Evolutionary conservation across 306 rosid genomes (phyloP).

Genomic region (Clitoria ternatea): DNA sequence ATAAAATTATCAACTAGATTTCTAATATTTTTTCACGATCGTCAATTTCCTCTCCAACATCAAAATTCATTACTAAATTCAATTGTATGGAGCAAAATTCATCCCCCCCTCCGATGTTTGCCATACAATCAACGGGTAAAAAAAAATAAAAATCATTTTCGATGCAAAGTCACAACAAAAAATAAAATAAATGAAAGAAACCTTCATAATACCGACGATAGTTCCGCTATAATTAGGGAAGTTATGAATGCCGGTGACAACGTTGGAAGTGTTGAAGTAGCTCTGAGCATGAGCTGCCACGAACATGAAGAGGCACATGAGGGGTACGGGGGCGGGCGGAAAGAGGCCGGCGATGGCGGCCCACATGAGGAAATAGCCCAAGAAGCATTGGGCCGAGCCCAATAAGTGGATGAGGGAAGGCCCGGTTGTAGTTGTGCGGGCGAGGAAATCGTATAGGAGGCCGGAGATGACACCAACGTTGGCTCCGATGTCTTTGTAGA

Average conservation of each 20-base stretch:
- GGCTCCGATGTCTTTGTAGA: conserved; percentile 77
- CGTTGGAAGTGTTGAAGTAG: conserved; percentile 67
- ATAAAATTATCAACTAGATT: too few species aligned
- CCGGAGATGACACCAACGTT: conserved; percentile 70
- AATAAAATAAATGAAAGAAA: neutral
- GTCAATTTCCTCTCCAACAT: too few species aligned
- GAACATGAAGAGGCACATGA: conserved; percentile 61
- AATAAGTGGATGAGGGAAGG: conserved; percentile 58
- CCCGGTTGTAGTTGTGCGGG: conserved; percentile 27
- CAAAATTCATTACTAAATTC: too few species aligned
- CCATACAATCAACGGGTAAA: neutral
- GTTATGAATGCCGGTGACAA: conserved; percentile 65
- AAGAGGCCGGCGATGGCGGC: conserved; percentile 67
- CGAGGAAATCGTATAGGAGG: conserved; percentile 41
- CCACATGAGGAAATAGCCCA: conserved; percentile 75
- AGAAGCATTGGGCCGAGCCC: conserved; percentile 65
- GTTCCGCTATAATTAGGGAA: conserved; percentile 61
- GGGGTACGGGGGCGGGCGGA: conserved; percentile 44
- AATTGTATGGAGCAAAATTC: neutral
- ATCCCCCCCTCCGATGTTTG: neutral
- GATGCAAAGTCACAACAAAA: neutral
- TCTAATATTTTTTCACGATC: too few species aligned
- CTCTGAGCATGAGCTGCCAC: conserved; percentile 60
- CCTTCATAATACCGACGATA: conserved; percentile 87
- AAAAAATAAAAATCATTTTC: neutral